Evolutionary conservation across 129 eudicot species (phyloP), one percentile per base, ranked within the genome.

Genomic region (Rutidosis leptorrhynchoides): DNA sequence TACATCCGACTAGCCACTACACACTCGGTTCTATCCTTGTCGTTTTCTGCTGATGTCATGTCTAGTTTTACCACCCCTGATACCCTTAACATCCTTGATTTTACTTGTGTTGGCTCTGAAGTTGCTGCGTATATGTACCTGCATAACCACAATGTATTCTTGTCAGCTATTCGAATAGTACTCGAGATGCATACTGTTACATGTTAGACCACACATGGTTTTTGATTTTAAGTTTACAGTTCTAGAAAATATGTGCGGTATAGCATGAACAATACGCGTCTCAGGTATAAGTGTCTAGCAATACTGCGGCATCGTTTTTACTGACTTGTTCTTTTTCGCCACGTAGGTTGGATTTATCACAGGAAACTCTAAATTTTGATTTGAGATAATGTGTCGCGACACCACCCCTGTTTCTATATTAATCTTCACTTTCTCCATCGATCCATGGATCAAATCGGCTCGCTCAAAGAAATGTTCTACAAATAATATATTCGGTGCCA

Each of bases 401-500:
- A 49, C 55, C 17, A 49, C 24, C 55, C 55, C 55, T 11, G 55
- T 49, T 19, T 20, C 24, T 49, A 49, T 6, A n/a, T 49, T 17
- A 49, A 49, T 49, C 55, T 20, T 17, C 9, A 49, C 23, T 20
- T 49, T n/a, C 55, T 49, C 55, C 55, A 49, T 49, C 0, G 24
- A 49, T 17, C 55, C 55, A 49, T 49, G 55, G 55, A 49, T 49
- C 21, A 49, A n/a, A 49, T 49, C 55, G 55, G 22, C 55, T 49
- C 23, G 55, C 7, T 49, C 55, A 49, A 49, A 49, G 23, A 49
- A 49, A 11, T 49, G 24, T 19, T 49, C 55, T 17, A 49, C 55
- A 17, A 0, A 49, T 23, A 15, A 17, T 49, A 49, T 49, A 49
- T 49, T 49, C 55, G 55, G 55, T 6, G 55, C 55, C 55, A 49